Base-by-base conservation (phyloP, 2,329 filamentous ascomycete genomes). In the Hypoxylon sp. region DNA sequence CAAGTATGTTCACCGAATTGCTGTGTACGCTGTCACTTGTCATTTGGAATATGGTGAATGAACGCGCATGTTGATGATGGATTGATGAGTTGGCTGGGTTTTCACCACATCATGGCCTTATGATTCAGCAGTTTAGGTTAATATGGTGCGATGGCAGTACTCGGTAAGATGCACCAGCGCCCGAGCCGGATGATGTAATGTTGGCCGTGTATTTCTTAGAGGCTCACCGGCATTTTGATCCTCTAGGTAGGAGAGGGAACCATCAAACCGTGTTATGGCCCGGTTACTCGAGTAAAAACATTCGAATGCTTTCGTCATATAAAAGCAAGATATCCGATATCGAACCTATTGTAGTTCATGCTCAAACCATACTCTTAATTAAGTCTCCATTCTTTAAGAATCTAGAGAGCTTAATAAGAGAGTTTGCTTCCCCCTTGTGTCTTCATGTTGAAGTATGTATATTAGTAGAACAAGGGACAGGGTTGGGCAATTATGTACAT, bases 131-230 rank as follows among this genome's bases (percentile, higher is more conserved):
- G 11, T 15, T 46, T 4, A 26, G 10, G 11, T 22, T 13, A 61
- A 48, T 30, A 37, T 39, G 52, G 54, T 58, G 48, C 59, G 53
- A 56, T 60, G 41, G 19, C 26, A 50, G 20, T 46, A 46, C 22
- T 26, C 39, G 49, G 47, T 62, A 37, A 50, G 13, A 44, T 63
- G 56, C 24, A 58, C 55, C 46, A 39, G 60, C 50, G 58, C 65
- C 62, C 52, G 62, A 65, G 56, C 55, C 48, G 52, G 52, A 65
- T 67, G 65, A 67, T 67, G 65, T 65, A 67, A 67, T 65, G 65
- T 62, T 59, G 65, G 59, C 52, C 17, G 37, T 41, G 13, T 5
- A 19, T n/a, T 20, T 41, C 37, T 41, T 20, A 41, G 37, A 41
- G 37, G 37, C 37, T 41, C 37, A n/a, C 37, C 37, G 20, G 37